These are phyloP conservation scores for Glonium stellatum DNA, from an alignment of 495 filamentous ascomycete species.

Conservation along the genomic window DNA sequence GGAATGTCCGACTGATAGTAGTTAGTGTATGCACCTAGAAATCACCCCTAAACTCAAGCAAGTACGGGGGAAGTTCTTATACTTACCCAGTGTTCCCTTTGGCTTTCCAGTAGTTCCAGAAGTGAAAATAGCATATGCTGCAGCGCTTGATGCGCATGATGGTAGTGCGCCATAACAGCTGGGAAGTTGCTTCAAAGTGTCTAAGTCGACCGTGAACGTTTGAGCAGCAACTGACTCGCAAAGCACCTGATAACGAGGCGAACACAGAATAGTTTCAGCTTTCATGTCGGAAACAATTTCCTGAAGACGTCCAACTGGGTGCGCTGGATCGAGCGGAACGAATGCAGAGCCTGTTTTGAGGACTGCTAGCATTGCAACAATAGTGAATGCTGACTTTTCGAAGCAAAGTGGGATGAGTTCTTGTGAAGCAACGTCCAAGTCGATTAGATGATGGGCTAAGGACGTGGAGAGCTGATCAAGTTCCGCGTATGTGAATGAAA, in stretches of 20 bases:
- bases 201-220: neutral
- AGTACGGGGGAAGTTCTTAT: too few relatives aligned
- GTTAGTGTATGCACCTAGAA: too few relatives aligned
- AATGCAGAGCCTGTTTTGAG: constrained; percentile 29
- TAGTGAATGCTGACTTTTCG: constrained; percentile 21
- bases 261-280: too few relatives aligned
- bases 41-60: too few relatives aligned
- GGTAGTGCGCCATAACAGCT: constrained; percentile 8
- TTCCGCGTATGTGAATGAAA: constrained; percentile 21
- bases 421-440: constrained; percentile 35
- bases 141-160: constrained; percentile 11
- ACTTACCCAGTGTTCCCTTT: too few relatives aligned
- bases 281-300: constrained; percentile 23
- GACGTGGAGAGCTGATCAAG: constrained; percentile 31
- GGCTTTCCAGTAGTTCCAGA: constrained; percentile 51
- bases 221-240: neutral
- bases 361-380: constrained; percentile 19
- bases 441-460: constrained; percentile 34
- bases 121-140: constrained; percentile 42
- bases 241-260: neutral
- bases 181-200: constrained; percentile 9
- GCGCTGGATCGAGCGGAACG: constrained; percentile 21
- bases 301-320: constrained; percentile 17
- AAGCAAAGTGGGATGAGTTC: constrained; percentile 23
- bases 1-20: constrained; percentile 43